Evolutionary conservation across 495 filamentous ascomycete species (phyloP), one percentile per base, ranked within the genome.

Genomic region (Tuber magnatum): DNA sequence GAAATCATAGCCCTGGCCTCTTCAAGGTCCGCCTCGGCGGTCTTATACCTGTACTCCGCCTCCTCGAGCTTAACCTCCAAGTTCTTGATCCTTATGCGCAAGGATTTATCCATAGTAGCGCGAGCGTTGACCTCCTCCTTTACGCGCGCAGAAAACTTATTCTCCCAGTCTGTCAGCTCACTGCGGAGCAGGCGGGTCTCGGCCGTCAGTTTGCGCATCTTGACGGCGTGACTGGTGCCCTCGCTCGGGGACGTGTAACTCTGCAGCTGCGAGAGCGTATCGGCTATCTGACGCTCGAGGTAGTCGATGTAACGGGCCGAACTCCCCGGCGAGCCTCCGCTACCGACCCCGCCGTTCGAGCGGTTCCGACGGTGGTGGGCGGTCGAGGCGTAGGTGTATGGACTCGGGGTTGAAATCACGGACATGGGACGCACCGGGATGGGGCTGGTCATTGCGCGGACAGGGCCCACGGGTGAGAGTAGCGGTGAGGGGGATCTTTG

Each of bases 221-320:
- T 86, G 24, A 83, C 78, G 14, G 84, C 80, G 9, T 85, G 85
- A 12, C 71, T 79, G 68, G 83, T 83, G 42, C 74, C 84, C 3
- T 81, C 80, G 1, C 78, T 76, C 4, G 85, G 83, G n/a, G 83
- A 82, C 42, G 80, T 83, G 40, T 83, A 78, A 5, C 80, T 82
- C 44, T 85, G 84, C 20, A 86, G 73, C 77, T 84, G 86, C 0
- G 78, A 82, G 41, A 84, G 80, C 16, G 84, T 71, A 20, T 85
- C 84, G 3, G 83, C 83, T 18, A 86, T 78, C 74, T 87, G 85
- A 28, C 79, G 77, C 73, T 87, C 86, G 10, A 87, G 83, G 75
- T 86, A 86, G 65, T 87, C 86, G 65, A 88, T 87, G 78, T 87
- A 87, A 68, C 83, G 80, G 7, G 83, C 74, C 42, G 28, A 46